A percentile compares a stretch with the other conserved stretches of the same genome.
These are phyloP conservation scores for Isoetes engelmannii DNA, from an alignment of 83 land plant species.

Conservation along the genomic window DNA sequence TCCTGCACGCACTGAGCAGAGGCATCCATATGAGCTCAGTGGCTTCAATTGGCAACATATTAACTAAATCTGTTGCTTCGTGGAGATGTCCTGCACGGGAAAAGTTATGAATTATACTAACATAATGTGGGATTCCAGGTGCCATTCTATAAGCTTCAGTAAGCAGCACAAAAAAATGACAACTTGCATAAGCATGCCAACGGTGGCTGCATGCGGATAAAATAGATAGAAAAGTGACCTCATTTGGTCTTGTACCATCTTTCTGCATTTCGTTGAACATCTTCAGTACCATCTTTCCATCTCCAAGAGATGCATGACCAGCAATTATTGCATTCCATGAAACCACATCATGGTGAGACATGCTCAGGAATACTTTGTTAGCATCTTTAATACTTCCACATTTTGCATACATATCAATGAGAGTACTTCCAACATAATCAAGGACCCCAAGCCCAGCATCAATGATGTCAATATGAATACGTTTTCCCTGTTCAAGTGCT, in stretches of 20 bases:
- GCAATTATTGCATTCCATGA: constrained; percentile 11
- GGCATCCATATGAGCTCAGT: not conserved
- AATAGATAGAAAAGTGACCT: constrained; percentile 6
- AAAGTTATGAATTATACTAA: not conserved
- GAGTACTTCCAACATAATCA: not conserved
- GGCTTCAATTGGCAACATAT: not conserved
- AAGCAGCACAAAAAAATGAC: not conserved
- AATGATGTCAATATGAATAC: not conserved
- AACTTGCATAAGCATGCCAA: not conserved
- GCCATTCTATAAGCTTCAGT: not conserved
- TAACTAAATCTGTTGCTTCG: constrained; percentile 4
- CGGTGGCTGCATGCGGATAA: constrained; percentile 5
- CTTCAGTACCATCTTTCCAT: not conserved
- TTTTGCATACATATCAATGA: constrained; percentile 4
- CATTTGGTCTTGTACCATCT: constrained; percentile 2
- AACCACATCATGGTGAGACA: constrained; percentile 1
- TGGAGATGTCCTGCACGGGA: not conserved
- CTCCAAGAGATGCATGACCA: not conserved
- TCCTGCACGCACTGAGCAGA: not conserved
- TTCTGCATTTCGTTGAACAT: constrained; percentile 1
- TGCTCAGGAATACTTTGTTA: not conserved
- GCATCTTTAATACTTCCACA: constrained; percentile 10
- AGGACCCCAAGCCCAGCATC: not conserved
- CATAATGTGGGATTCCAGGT: constrained; percentile 9
- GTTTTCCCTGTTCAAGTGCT: constrained; percentile 3